These are phyloP conservation scores for Millerago galiae DNA, from an alignment of 805 yeast species.

Conservation along the genomic window DNA sequence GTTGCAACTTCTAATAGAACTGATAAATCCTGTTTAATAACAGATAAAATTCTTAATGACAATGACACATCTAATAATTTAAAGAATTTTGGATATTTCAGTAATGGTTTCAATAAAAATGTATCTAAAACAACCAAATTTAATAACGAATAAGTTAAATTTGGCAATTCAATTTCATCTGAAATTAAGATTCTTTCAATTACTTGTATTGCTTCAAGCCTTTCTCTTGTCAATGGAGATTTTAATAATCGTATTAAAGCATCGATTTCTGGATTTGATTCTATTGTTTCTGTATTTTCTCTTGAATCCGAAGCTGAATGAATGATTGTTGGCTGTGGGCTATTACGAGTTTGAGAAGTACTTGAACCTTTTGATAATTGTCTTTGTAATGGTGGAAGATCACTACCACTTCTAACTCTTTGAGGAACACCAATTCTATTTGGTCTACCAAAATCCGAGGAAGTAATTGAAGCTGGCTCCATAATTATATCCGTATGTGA, in stretches of 20 bases:
- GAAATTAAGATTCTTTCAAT: constrained; percentile 8
- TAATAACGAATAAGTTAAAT: constrained; percentile 16
- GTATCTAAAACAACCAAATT: constrained; percentile 24
- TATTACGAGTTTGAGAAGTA: neutral
- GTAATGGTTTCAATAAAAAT: constrained; percentile 24
- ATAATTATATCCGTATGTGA: constrained; percentile 1
- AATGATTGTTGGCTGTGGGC: neutral
- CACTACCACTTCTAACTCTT: constrained; percentile 16
- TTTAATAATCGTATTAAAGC: constrained; percentile 10
- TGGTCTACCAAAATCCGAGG: constrained; percentile 19
- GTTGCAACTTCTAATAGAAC: constrained; percentile 14
- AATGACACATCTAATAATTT: constrained; percentile 22
- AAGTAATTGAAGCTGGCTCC: neutral
- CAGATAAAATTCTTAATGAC: constrained; percentile 27
- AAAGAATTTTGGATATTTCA: constrained; percentile 23
- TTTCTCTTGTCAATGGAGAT: constrained; percentile 21
- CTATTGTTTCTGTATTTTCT: neutral
- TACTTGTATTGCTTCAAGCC: constrained; percentile 17
- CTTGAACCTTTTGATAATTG: constrained; percentile 15
- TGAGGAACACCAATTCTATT: constrained; percentile 20
- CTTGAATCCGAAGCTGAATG: neutral
- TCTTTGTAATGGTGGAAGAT: constrained; percentile 10
- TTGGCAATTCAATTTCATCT: constrained; percentile 1
- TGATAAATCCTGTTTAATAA: constrained; percentile 21
- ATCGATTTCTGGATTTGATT: neutral